Conservation (phyloP, 2,329 filamentous ascomycete species). For the Phymatotrichopsis omnivora region DNA sequence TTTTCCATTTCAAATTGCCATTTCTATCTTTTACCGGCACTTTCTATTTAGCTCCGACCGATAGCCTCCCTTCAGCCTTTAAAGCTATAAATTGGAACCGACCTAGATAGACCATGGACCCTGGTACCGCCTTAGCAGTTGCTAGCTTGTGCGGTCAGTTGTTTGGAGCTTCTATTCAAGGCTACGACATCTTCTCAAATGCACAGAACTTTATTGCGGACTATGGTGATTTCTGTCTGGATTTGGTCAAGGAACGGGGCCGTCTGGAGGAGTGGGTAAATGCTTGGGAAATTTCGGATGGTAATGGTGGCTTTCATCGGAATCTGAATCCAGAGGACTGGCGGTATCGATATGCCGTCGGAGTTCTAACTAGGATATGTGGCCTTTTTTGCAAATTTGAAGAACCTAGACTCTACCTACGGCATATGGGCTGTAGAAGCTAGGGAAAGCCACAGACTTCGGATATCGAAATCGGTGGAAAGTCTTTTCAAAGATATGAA, state of each 20-base stretch:
- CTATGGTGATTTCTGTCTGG: not conserved
- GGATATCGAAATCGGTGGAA: too few species aligned
- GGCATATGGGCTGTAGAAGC: not conserved
- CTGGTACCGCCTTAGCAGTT: too few species aligned
- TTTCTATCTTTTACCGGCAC: too few species aligned
- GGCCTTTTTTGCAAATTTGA: not conserved
- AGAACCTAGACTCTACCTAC: not conserved
- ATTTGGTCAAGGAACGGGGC: not conserved
- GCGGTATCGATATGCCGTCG: not conserved
- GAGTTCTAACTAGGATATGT: not conserved
- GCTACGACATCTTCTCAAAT: not conserved
- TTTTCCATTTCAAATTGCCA: too few species aligned
- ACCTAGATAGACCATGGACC: too few species aligned
- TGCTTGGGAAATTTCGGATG: not conserved
- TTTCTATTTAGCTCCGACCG: too few species aligned
- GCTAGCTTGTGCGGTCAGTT: not conserved
- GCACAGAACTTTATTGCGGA: not conserved
- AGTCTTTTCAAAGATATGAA: too few species aligned
- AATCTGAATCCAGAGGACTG: not conserved
- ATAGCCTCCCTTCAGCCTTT: too few species aligned
- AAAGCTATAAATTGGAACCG: too few species aligned
- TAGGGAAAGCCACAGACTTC: too few species aligned
- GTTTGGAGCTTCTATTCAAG: not conserved
- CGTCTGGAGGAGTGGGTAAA: conserved; percentile 3
- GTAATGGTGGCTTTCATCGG: not conserved